phyloP scores from a whole-genome alignment of 1,139 yeast species.

The Yamadazyma mexicana region DNA sequence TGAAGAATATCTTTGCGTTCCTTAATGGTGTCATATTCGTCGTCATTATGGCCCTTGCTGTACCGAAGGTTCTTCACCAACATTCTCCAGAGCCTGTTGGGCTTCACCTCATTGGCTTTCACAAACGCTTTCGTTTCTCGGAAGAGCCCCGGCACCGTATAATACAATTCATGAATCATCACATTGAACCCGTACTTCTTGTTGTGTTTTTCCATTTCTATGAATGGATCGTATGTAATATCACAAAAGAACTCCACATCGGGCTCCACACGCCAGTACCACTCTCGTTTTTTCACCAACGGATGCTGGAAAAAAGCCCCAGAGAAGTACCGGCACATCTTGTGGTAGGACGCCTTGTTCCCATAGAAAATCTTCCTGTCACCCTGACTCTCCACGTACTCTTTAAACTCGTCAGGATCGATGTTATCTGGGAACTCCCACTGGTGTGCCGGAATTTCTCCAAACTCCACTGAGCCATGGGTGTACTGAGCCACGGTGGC shows the following conservation, averaged over 20 bases:
- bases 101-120: constrained; percentile 38
- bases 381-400: constrained; percentile 68
- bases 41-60: constrained; percentile 22
- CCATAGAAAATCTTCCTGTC: constrained; percentile 84
- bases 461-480: constrained; percentile 64
- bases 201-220: constrained; percentile 66
- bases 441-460: constrained; percentile 57
- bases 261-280: constrained; percentile 97
- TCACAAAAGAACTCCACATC: constrained; percentile 88
- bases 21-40: constrained; percentile 21
- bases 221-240: constrained; percentile 85
- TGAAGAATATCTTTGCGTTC: constrained; percentile 21
- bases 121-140: constrained; percentile 68
- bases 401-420: constrained; percentile 41
- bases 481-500: constrained; percentile 48
- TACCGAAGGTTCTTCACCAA: constrained; percentile 40
- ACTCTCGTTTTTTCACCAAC: constrained; percentile 62
- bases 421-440: constrained; percentile 58
- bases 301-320: constrained; percentile 80
- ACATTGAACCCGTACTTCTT: constrained; percentile 86
- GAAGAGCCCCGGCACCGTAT: constrained; percentile 80
- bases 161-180: constrained; percentile 67
- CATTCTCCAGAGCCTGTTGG: constrained; percentile 54
- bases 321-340: constrained; percentile 70
- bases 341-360: constrained; percentile 70